Conservation (phyloP, 768 basidiomycete genomes). For the Hemileccinum impolitum region DNA sequence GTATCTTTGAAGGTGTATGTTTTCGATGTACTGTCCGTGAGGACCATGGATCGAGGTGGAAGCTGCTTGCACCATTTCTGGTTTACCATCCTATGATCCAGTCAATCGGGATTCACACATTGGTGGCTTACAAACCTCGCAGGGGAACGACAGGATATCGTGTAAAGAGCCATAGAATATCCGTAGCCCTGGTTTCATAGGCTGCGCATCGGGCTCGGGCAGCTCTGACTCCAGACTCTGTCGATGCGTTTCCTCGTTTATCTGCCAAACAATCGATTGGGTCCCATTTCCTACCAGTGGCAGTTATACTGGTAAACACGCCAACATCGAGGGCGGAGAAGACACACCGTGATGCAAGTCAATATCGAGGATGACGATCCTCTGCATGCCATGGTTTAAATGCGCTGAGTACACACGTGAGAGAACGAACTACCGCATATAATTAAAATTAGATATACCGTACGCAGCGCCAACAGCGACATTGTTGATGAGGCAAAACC, state of each 20-base stretch:
- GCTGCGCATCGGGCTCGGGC: slow-evolving; percentile 22
- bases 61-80: slow-evolving; percentile 77
- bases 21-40: slow-evolving; percentile 25
- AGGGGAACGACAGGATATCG: slow-evolving; percentile 88
- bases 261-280: slow-evolving; percentile 86
- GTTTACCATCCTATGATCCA: slow-evolving; percentile 68
- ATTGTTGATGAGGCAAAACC: slow-evolving; percentile 97
- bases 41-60: slow-evolving; percentile 38
- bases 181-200: slow-evolving; percentile 45
- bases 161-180: slow-evolving; percentile 93
- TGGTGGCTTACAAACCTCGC: slow-evolving; percentile 55
- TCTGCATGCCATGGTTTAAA: slow-evolving; percentile 69
- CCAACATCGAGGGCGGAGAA: neutral
- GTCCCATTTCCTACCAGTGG: slow-evolving; percentile 78
- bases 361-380: slow-evolving; percentile 87
- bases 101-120: slow-evolving; percentile 1
- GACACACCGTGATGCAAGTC: slow-evolving; percentile 36
- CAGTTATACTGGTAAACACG: neutral
- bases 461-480: slow-evolving; percentile 88
- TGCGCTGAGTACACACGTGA: slow-evolving; percentile 54
- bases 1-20: slow-evolving; percentile 11
- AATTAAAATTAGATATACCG: slow-evolving; percentile 49
- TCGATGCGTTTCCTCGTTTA: slow-evolving; percentile 84
- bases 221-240: slow-evolving; percentile 54
- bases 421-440: neutral